phyloP scores from a whole-genome alignment of 139 green algal genomes.

The Asterochloris erici region DNA sequence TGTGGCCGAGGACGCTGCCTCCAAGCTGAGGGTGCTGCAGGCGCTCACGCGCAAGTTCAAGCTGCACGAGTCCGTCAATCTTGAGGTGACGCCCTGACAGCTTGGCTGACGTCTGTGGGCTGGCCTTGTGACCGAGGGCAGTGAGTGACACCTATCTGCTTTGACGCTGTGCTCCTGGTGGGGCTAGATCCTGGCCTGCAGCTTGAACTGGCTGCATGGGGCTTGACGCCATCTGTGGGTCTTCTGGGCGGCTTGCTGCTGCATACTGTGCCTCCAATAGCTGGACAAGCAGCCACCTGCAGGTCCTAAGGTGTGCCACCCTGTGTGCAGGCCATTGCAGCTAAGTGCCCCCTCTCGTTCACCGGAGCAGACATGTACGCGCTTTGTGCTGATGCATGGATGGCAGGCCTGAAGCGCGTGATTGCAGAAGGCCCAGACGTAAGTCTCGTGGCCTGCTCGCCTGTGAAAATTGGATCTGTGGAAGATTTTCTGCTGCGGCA shows the following conservation, averaged over 20 bases:
- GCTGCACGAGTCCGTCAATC: constrained; percentile 61
- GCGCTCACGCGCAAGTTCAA: constrained; percentile 89
- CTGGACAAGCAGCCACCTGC: too few species aligned
- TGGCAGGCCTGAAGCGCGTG: constrained; percentile 56
- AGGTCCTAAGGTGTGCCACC: too few species aligned
- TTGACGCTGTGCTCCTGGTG: too few species aligned
- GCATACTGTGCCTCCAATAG: too few species aligned
- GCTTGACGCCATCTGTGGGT: too few species aligned
- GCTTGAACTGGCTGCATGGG: too few species aligned
- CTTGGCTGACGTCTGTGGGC: neutral
- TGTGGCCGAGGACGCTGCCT: constrained; percentile 32
- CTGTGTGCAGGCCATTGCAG: neutral
- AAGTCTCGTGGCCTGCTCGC: neutral
- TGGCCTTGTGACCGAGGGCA: too few species aligned
- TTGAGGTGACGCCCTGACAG: constrained; percentile 36
- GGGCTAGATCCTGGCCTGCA: too few species aligned
- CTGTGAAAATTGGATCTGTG: neutral
- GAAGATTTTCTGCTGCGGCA: neutral
- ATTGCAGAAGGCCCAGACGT: constrained; percentile 20
- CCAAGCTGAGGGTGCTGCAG: constrained; percentile 53
- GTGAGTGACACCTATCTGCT: too few species aligned
- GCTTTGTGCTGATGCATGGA: constrained; percentile 91
- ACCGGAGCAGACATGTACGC: constrained; percentile 95
- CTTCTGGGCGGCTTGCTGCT: too few species aligned
- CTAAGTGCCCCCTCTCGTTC: constrained; percentile 50